Evolutionary conservation across 2,329 filamentous ascomycete genomes (phyloP).

Genomic region (Pseudogymnoascus sp.): DNA sequence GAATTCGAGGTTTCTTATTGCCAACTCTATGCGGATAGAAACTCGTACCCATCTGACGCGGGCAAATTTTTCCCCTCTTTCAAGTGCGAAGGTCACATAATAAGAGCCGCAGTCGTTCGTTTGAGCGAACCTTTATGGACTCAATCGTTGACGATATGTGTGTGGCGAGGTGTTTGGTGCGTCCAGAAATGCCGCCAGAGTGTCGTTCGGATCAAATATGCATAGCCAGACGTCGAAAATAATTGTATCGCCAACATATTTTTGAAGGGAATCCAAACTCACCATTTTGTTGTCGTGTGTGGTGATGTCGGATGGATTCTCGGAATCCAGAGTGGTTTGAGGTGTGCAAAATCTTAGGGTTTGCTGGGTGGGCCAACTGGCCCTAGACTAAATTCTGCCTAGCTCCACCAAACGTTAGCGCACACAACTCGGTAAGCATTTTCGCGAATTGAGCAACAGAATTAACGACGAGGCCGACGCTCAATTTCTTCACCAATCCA

Average conservation of each 20-base stretch:
- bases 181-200: conserved; percentile 1
- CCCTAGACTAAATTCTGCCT: conserved; percentile 6
- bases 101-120: not conserved
- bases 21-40: not conserved
- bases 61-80: not conserved
- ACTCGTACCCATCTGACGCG: not conserved
- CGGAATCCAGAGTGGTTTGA: conserved; percentile 5
- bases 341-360: conserved; percentile 7
- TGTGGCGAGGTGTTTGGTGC: not conserved
- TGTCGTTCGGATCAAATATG: conserved; percentile 5
- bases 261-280: conserved; percentile 5
- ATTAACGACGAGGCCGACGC: conserved; percentile 8
- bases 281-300: conserved; percentile 8
- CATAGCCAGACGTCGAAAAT: conserved; percentile 4
- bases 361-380: conserved; percentile 5
- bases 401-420: not conserved
- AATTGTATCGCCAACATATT: conserved; percentile 1
- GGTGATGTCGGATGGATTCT: conserved; percentile 7
- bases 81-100: not conserved
- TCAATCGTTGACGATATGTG: not conserved
- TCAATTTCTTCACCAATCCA: conserved; percentile 10
- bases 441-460: conserved; percentile 9
- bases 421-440: conserved; percentile 9
- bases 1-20: not conserved
- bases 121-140: not conserved